A percentile compares a stretch with the other conserved stretches of the same genome.
Evolutionary conservation across 106 monocot species (phyloP).

Genomic region (Phalaenopsis equestris): DNA sequence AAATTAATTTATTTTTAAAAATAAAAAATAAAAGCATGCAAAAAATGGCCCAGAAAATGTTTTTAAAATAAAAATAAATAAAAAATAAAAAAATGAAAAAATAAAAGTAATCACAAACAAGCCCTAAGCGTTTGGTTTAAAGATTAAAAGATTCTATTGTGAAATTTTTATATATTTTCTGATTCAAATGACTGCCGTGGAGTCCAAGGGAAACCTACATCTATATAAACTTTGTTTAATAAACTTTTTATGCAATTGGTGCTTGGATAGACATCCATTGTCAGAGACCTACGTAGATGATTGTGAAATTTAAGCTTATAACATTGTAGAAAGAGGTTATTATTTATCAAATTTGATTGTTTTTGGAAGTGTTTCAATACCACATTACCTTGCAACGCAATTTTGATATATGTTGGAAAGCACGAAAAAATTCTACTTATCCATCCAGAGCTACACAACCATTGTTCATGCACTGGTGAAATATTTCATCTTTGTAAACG

Average conservation of each 20-base stretch:
- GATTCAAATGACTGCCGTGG: conserved; percentile 2
- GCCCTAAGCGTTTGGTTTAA: too few relatives aligned
- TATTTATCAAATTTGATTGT: not conserved
- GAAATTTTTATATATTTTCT: not conserved
- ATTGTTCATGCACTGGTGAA: not conserved
- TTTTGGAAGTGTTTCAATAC: not conserved
- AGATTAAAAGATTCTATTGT: not conserved
- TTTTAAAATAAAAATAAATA: too few relatives aligned
- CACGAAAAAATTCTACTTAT: not conserved
- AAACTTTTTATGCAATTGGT: not conserved
- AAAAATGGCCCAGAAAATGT: too few relatives aligned
- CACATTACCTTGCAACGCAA: too few relatives aligned
- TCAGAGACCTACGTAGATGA: not conserved
- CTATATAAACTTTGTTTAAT: not conserved
- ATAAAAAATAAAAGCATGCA: too few relatives aligned
- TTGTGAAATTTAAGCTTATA: not conserved
- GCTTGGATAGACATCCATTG: not conserved
- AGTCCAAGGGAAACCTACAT: not conserved
- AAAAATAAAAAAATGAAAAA: too few relatives aligned
- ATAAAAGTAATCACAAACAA: too few relatives aligned
- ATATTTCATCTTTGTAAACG: not conserved
- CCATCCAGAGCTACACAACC: not conserved
- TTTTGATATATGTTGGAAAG: too few relatives aligned
- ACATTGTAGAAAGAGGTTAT: not conserved
- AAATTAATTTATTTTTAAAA: too few relatives aligned